These are phyloP conservation scores for Entomophthora muscae DNA, from an alignment of 371 early-diverging fungal genomes.

Conservation along the genomic window DNA sequence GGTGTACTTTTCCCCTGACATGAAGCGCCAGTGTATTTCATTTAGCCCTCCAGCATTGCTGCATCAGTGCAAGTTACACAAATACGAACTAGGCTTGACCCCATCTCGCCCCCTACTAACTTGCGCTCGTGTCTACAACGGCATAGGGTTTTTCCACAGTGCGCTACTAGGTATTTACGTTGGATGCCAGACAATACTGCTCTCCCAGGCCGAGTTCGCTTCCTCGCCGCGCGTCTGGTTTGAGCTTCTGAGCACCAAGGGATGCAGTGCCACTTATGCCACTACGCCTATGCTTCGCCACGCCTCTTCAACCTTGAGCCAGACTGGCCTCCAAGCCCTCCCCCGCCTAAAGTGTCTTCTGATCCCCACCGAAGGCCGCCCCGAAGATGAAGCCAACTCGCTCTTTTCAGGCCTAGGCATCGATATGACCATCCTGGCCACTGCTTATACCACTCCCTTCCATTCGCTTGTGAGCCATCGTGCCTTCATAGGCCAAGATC, in stretches of 20 bases:
- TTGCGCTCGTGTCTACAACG: conserved; percentile 42
- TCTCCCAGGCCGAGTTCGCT: conserved; percentile 30
- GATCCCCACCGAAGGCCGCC: conserved; percentile 47
- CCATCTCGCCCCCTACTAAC: conserved; percentile 40
- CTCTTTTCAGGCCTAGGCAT: not conserved
- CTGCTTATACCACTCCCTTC: conserved; percentile 4
- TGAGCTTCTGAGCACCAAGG: conserved; percentile 38
- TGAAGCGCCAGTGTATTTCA: conserved; percentile 32
- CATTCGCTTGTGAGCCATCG: conserved; percentile 5
- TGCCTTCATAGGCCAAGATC: not conserved
- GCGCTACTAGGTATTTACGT: conserved; percentile 55
- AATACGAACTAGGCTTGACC: conserved; percentile 55
- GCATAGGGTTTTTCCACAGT: conserved; percentile 56
- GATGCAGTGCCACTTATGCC: conserved; percentile 34
- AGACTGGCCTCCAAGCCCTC: conserved; percentile 20
- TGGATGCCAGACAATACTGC: conserved; percentile 31
- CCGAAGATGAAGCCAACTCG: conserved; percentile 16
- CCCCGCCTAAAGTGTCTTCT: conserved; percentile 46
- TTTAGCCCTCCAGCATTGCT: conserved; percentile 46
- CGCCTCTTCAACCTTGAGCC: conserved; percentile 32
- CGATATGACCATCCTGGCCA: not conserved
- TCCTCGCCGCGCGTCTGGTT: conserved; percentile 40
- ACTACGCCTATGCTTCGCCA: conserved; percentile 59
- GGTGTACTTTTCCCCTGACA: conserved; percentile 30
- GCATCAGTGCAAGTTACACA: conserved; percentile 58